Conservation (phyloP, 805 yeast species). For the Candida golubevii region DNA sequence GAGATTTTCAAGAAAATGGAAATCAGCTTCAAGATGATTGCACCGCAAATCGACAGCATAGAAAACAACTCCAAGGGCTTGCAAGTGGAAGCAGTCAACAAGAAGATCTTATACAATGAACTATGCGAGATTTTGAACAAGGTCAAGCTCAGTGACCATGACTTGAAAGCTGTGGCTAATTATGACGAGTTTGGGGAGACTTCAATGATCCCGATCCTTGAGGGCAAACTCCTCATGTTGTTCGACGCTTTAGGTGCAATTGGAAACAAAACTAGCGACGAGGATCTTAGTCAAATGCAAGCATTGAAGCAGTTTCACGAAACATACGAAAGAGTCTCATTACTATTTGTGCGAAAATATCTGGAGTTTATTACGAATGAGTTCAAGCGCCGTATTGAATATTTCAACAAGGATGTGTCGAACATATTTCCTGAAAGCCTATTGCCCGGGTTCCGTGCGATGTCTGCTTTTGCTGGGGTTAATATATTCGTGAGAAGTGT, state of each 20-base stretch:
- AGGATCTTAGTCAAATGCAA: slow-evolving; percentile 57
- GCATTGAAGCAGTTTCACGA: slow-evolving; percentile 66
- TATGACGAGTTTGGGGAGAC: slow-evolving; percentile 48
- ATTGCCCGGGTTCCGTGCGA: slow-evolving; percentile 25
- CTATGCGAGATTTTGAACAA: slow-evolving; percentile 64
- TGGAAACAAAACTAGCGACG: slow-evolving; percentile 38
- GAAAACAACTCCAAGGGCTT: slow-evolving; percentile 76
- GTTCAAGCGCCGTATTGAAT: slow-evolving; percentile 40
- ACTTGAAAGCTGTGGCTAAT: slow-evolving; percentile 43
- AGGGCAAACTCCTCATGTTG: slow-evolving; percentile 50
- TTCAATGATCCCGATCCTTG: slow-evolving; percentile 44
- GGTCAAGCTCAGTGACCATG: slow-evolving; percentile 59
- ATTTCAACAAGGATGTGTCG: slow-evolving; percentile 27
- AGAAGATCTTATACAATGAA: slow-evolving; percentile 68
- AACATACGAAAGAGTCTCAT: slow-evolving; percentile 54
- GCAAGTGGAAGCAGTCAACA: slow-evolving; percentile 79
- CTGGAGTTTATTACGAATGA: slow-evolving; percentile 29
- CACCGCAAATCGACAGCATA: slow-evolving; percentile 63
- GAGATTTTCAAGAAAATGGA: slow-evolving; percentile 40
- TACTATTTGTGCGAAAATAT: slow-evolving; percentile 46
- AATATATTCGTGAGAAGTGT: slow-evolving; percentile 52
- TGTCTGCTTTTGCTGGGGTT: slow-evolving; percentile 29
- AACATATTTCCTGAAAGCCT: slow-evolving; percentile 21
- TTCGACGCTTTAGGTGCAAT: slow-evolving; percentile 64
- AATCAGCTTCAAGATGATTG: slow-evolving; percentile 38